A percentile compares a stretch with the other conserved stretches of the same genome.
Conservation (phyloP, 116 monocot genomes). For the Iris pallida region DNA sequence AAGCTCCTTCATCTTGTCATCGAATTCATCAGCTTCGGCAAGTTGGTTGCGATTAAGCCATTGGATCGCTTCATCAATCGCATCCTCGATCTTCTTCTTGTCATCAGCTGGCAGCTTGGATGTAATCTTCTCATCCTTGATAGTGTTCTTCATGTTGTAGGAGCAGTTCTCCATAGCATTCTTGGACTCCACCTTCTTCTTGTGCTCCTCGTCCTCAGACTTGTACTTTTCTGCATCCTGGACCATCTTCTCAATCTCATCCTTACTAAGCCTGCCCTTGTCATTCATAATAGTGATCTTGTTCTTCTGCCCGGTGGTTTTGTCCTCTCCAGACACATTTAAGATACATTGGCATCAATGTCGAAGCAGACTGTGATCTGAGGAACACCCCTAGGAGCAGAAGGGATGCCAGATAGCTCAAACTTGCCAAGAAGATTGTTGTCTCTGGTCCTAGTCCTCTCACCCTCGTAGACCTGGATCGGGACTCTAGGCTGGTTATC, state of each 20-base stretch:
- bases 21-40: too few species aligned
- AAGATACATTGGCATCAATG: conserved; percentile 53
- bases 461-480: too few species aligned
- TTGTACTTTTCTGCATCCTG: conserved; percentile 40
- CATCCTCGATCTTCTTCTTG: too few species aligned
- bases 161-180: conserved; percentile 56
- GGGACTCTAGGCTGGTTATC: too few species aligned
- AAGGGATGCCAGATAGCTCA: conserved; percentile 46
- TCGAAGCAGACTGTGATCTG: conserved; percentile 53
- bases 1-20: too few species aligned
- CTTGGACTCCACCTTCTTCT: conserved; percentile 56
- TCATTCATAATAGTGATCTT: conserved; percentile 41
- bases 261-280: conserved; percentile 30
- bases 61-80: too few species aligned
- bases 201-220: conserved; percentile 43
- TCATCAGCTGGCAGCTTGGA: too few species aligned
- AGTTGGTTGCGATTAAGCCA: too few species aligned
- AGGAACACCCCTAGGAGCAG: conserved; percentile 40
- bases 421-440: conserved; percentile 52
- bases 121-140: too few species aligned
- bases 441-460: too few species aligned
- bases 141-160: too few species aligned
- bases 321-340: conserved; percentile 50
- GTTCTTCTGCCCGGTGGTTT: conserved; percentile 35
- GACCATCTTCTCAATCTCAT: conserved; percentile 42